Evolutionary conservation across 139 green algal species (phyloP), one percentile per base, ranked within the genome.

Genomic region (Monoraphidium neglectum): DNA sequence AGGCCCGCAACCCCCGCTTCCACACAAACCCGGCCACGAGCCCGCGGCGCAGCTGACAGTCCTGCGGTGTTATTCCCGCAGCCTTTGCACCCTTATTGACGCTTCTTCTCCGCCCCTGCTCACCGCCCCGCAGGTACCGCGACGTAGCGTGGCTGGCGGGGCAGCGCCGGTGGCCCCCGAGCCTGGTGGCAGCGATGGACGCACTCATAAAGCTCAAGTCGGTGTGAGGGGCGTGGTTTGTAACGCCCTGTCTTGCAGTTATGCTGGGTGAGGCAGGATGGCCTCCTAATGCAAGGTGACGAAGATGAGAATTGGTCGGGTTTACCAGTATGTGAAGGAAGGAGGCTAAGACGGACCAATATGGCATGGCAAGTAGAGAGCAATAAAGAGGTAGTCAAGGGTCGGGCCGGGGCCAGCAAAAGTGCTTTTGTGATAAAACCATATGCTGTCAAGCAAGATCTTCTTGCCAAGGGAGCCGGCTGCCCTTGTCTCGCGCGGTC

Each of bases 131-230:
- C 24, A 82, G 70, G 53, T 94, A 94, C 70, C 70, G 68, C 6
- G 88, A 94, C 40, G n/a, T 77, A 1, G 16, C 76, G 16, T 97
- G 93, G 93, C 74, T 97, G 54, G 36, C 40, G 24, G 49, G 71
- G 18, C 75, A 89, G 46, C 76, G 93, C 35, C 79, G 90, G 13
- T 97, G 93, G 93, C 93, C 93, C 5, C 93, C 93, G 2, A 46
- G 49, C 0, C 75, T 97, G 28, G 43, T 77, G 24, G 46, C 77
- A 28, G 82, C 54, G 15, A 81, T 96, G 47, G 57, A 83, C 8
- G 86, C 88, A 0, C 90, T 97, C 13, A 79, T 97, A 35, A 67
- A 92, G 57, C 83, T 97, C 33, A 85, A 84, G 36, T 86, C 71
- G 16, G 49, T 91, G 28, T 73, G n/a, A 54, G 18, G n/a, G n/a